Evolutionary conservation across 495 filamentous ascomycete genomes (phyloP), one percentile per base, ranked within the genome.

Genomic region (Tirmania nivea): DNA sequence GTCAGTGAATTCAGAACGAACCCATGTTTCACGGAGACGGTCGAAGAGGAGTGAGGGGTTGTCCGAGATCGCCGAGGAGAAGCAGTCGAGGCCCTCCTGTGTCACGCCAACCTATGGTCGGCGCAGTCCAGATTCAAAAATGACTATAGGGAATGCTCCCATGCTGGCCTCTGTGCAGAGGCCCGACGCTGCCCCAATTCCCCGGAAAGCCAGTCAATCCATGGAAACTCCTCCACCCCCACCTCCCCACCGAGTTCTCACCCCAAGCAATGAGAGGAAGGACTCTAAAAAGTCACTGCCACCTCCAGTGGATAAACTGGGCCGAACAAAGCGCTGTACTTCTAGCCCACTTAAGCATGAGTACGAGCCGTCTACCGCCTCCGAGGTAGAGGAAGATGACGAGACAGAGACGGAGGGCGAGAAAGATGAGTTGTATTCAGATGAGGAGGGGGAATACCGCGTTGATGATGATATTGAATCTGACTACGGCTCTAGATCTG

Each of bases 341-440:
- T 96, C 92, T 5, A 96, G 92, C 9, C 92, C 92, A 9, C 72
- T 99, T 54, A 99, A 99, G 67, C 90, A 95, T 60, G 87, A 99
- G 69, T 99, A 94, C 60, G 83, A 86, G 58, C 92, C 92, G 2
- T 96, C 90, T 1, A 88, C 85, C 42, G 77, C 77, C 51, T 83
- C 83, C 0, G 59, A 70, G 4, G 64, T 69, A 48, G 68, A 65
- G 1, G 70, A 69, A 19, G 69, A 70, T 49, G 74, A 73, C 39
- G 73, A 73, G 17, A 60, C 72, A 8, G 73, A 75, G 45, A 71
- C 71, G 8, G 69, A 67, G 45, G 72, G 71, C 39, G 65, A 5
- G 31, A 36, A 7, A 47, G 37, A 2, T 47, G 35, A 4, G 5
- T 45, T 19, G 12, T 45, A 45, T 45, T 45, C 39, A 10, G 35